Evolutionary conservation across 73 alveolate genomes (phyloP).

Genomic region (Paramecium bursaria): DNA sequence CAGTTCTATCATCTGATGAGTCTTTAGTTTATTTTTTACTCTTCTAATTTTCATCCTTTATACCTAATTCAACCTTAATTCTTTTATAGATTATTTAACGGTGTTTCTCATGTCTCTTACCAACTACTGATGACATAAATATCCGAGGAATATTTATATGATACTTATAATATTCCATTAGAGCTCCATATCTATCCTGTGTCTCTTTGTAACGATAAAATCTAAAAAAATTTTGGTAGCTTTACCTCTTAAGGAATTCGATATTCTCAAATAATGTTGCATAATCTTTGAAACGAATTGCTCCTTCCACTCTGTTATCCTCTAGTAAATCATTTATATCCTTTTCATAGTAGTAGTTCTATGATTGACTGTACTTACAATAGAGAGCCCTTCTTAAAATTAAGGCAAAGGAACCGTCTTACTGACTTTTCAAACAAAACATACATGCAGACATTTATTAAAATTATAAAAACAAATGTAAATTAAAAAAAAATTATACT

Average conservation of each 20-base stretch:
- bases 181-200: conserved; percentile 11
- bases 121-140: background rate
- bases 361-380: conserved; percentile 40
- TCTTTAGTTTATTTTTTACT: background rate
- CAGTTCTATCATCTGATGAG: conserved; percentile 34
- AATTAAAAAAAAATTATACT: background rate
- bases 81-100: conserved; percentile 17
- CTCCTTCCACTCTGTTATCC: background rate
- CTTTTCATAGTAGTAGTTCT: conserved; percentile 33
- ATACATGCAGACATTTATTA: too few relatives aligned
- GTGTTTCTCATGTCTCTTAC: background rate
- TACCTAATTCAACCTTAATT: conserved; percentile 42
- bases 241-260: conserved; percentile 30
- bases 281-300: conserved; percentile 22
- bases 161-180: conserved; percentile 45
- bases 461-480: too few relatives aligned
- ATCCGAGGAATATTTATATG: conserved; percentile 55
- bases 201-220: conserved; percentile 11
- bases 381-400: conserved; percentile 23
- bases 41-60: background rate
- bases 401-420: conserved; percentile 22
- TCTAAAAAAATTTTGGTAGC: background rate
- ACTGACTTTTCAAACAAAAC: background rate
- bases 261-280: background rate
- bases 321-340: conserved; percentile 47